phyloP scores from a whole-genome alignment of 495 filamentous ascomycete genomes.

The Neurospora sp. region DNA sequence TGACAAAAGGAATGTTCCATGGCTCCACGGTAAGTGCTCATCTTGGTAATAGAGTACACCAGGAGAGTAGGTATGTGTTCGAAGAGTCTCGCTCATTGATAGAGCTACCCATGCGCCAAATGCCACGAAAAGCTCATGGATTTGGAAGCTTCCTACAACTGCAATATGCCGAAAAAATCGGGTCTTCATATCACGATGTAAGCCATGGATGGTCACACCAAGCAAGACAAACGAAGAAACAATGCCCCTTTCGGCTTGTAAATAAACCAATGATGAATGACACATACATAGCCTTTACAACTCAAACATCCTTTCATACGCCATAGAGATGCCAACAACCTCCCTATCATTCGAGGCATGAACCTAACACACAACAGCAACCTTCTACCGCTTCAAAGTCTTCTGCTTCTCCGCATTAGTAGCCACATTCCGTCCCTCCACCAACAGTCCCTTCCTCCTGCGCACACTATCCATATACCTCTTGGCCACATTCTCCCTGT shows the following conservation, averaged over 20 bases:
- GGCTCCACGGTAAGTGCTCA: not conserved
- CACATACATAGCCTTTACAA: not conserved
- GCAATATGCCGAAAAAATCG: not conserved
- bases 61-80: not conserved
- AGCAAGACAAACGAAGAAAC: not conserved
- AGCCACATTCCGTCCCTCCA: conserved; percentile 62
- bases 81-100: not conserved
- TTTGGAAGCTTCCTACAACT: not conserved
- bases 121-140: too few species aligned
- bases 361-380: not conserved
- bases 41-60: not conserved
- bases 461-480: conserved; percentile 87
- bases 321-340: not conserved
- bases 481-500: conserved; percentile 92
- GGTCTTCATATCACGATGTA: not conserved
- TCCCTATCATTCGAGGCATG: too few species aligned
- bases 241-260: not conserved
- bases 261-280: not conserved
- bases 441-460: conserved; percentile 72
- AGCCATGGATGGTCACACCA: not conserved
- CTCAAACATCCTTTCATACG: not conserved
- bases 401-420: conserved; percentile 96
- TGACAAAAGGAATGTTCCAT: not conserved
- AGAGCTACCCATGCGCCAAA: not conserved
- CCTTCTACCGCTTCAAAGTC: conserved; percentile 79